These are phyloP conservation scores for Baffinella frigidus DNA, from an alignment of 208 protist genomes.

Conservation along the genomic window DNA sequence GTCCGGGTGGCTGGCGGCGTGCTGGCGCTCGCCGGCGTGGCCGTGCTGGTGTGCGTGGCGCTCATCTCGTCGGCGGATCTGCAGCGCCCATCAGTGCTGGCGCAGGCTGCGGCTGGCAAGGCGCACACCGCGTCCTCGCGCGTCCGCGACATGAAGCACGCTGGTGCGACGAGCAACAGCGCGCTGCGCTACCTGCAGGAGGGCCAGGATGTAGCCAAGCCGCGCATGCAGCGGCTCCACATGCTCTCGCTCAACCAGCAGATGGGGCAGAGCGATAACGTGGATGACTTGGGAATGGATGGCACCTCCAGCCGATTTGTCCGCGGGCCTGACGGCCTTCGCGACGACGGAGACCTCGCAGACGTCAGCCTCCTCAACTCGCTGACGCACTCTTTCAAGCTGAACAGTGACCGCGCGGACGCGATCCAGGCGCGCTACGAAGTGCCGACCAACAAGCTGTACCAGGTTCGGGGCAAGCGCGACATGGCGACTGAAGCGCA, in stretches of 20 bases:
- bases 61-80: background rate
- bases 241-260: background rate
- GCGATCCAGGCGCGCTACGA: slow-evolving; percentile 5
- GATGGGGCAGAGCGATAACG: background rate
- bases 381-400: background rate
- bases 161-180: background rate
- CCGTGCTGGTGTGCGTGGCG: background rate
- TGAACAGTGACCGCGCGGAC: background rate
- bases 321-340: slow-evolving; percentile 25
- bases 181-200: background rate
- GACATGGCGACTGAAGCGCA: background rate
- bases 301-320: background rate
- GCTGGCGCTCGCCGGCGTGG: background rate
- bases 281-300: slow-evolving; percentile 12
- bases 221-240: background rate
- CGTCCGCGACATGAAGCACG: background rate
- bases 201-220: background rate
- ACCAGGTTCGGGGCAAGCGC: background rate
- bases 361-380: background rate
- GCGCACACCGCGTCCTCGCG: no score
- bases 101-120: no score
- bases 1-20: background rate
- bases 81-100: background rate
- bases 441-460: background rate
- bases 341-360: background rate